Evolutionary conservation across 108 stramenopile species (phyloP).

Genomic region (Pseudonitzschia multiseries): DNA sequence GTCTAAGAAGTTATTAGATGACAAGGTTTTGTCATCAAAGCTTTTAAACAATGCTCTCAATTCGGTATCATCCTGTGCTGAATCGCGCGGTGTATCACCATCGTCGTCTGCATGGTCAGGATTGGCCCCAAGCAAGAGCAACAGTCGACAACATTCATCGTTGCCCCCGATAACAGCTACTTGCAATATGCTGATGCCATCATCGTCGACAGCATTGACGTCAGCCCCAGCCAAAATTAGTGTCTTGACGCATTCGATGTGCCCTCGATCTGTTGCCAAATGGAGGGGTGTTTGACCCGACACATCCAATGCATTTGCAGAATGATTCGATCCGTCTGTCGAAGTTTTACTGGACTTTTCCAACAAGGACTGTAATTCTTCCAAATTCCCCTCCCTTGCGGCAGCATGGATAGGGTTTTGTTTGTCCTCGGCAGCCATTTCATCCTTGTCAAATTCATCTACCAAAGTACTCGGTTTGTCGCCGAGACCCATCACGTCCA

Average conservation of each 20-base stretch:
- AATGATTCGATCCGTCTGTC: background rate
- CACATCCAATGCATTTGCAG: slow-evolving; percentile 50
- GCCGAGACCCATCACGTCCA: slow-evolving; percentile 38
- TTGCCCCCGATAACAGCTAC: slow-evolving; percentile 77
- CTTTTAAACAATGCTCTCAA: slow-evolving; percentile 2
- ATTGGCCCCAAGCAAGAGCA: slow-evolving; percentile 69
- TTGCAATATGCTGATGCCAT: slow-evolving; percentile 78
- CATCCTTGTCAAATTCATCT: slow-evolving; percentile 34
- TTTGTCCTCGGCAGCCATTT: slow-evolving; percentile 18
- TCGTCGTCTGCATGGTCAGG: slow-evolving; percentile 78
- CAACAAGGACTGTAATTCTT: slow-evolving; percentile 22
- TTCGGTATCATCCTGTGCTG: slow-evolving; percentile 57
- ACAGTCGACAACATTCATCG: slow-evolving; percentile 49
- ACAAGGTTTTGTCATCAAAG: background rate
- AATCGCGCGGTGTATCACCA: slow-evolving; percentile 73
- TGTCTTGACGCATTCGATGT: slow-evolving; percentile 52
- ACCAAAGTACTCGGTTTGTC: slow-evolving; percentile 33
- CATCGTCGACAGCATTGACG: slow-evolving; percentile 65
- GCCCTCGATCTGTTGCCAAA: slow-evolving; percentile 73
- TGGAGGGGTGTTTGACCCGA: slow-evolving; percentile 78
- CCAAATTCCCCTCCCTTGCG: slow-evolving; percentile 42
- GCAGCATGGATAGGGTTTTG: slow-evolving; percentile 46
- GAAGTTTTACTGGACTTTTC: background rate
- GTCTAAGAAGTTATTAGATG: background rate
- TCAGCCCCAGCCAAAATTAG: slow-evolving; percentile 65